Base-by-base conservation (phyloP, 169 alveolate genomes). In the Miamiensis avidus region DNA sequence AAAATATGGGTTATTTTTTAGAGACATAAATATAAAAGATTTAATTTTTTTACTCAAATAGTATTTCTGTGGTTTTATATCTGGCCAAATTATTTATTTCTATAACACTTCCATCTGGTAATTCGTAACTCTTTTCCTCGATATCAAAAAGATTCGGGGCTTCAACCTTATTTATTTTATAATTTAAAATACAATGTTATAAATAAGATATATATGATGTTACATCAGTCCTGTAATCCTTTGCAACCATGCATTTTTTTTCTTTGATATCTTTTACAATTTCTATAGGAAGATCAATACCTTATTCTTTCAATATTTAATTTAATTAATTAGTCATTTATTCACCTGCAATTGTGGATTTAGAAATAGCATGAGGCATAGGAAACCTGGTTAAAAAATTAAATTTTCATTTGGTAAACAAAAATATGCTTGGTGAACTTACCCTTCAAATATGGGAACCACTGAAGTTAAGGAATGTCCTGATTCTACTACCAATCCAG, bases 61-160 rank as follows among this genome's bases (percentile, higher is more conserved):
- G n/a, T 1, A 78, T 76, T 75, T 86, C 90, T 0, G 84, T 31
- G 30, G 84, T 65, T 29, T 75, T 75, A 81, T 86, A 86, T 81
- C 87, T 86, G 15, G 31, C 26, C 11, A 34, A 0, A 28, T 83
- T 78, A 31, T 78, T 75, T 28, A 86, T 86, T 27, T 86, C 84
- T n/a, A 91, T 74, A 0, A 84, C 78, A 76, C 75, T 86, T 34
- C 82, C 87, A 91, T 91, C 95, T 29, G 95, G 93, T 64, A 91
- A 84, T 81, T 74, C 90, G 84, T 84, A 86, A 31, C 86, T 74
- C 74, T 33, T 87, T 75, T 86, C 90, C 75, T 86, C 90, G 27
- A 74, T 74, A 29, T 82, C 75, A 28, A 86, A 75, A 76, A 34
- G 65, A 29, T 81, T 85, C 26, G 32, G 31, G 49, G 33, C 72